Evolutionary conservation across 371 early-diverging fungal species (phyloP).

Genomic region (Smittium culicis): DNA sequence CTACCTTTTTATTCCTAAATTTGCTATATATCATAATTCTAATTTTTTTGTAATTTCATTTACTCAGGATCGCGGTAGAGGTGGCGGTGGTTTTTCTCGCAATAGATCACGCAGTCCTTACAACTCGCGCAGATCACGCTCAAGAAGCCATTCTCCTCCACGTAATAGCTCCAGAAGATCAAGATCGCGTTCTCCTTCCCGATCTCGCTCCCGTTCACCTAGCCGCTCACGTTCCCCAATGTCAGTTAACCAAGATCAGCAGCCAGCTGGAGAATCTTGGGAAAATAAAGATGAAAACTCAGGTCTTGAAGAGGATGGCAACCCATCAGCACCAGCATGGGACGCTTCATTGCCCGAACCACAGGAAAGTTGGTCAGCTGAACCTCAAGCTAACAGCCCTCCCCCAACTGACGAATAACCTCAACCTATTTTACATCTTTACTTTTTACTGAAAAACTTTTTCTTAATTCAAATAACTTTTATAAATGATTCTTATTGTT

Average conservation of each 20-base stretch:
- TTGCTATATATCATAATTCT: conserved; percentile 4
- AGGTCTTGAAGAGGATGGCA: not conserved
- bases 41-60: conserved; percentile 26
- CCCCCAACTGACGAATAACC: not conserved
- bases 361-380: not conserved
- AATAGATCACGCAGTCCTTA: conserved; percentile 25
- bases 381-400: conserved; percentile 2
- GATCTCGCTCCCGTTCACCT: not conserved
- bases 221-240: not conserved
- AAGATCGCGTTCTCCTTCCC: not conserved
- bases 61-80: conserved; percentile 34
- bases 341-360: not conserved
- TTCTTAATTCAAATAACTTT: too few relatives aligned
- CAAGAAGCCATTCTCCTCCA: conserved; percentile 16
- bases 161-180: conserved; percentile 11
- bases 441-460: too few relatives aligned
- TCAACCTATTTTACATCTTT: too few relatives aligned
- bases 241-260: not conserved
- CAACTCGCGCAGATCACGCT: conserved; percentile 36
- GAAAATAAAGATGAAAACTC: not conserved
- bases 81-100: conserved; percentile 20
- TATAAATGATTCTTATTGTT: too few relatives aligned
- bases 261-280: not conserved
- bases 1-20: conserved; percentile 21
- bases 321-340: not conserved